Evolutionary conservation across 768 basidiomycete genomes (phyloP).

Genomic region (Xerocomellus chrysenteron): DNA sequence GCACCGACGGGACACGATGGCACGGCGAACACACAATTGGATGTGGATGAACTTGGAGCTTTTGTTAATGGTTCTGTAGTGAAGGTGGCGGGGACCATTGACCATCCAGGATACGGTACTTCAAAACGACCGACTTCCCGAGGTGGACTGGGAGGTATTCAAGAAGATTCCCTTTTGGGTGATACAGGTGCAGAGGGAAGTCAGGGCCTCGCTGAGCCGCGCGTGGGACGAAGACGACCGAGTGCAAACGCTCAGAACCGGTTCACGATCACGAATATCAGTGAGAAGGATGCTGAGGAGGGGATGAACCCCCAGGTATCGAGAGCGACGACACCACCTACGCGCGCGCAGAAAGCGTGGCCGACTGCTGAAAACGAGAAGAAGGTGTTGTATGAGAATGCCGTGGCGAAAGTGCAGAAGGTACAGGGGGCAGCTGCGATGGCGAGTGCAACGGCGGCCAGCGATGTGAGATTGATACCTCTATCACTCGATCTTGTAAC

Average conservation of each 20-base stretch:
- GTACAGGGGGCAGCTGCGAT: conserved; percentile 37
- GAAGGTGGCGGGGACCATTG: conserved; percentile 19
- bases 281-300: conserved; percentile 41
- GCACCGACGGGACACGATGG: conserved; percentile 27
- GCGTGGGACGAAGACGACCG: conserved; percentile 32
- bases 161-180: conserved; percentile 14
- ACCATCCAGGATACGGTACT: conserved; percentile 29
- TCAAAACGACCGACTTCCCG: conserved; percentile 13
- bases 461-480: conserved; percentile 20
- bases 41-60: conserved; percentile 23
- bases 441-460: conserved; percentile 24
- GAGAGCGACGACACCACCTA: conserved; percentile 25
- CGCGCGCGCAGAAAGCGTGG: conserved; percentile 26
- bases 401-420: conserved; percentile 38
- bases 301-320: conserved; percentile 21
- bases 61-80: conserved; percentile 11
- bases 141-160: conserved; percentile 25
- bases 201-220: conserved; percentile 1
- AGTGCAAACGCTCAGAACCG: conserved; percentile 35
- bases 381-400: conserved; percentile 37
- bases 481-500: background rate
- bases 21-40: conserved; percentile 7
- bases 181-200: conserved; percentile 3
- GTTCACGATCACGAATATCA: conserved; percentile 43
- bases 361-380: conserved; percentile 48